Percentiles rank a stretch among this genome's conserved stretches.
Evolutionary conservation across 768 basidiomycete species (phyloP).

Genomic region (Lactarius pseudohatsudake): DNA sequence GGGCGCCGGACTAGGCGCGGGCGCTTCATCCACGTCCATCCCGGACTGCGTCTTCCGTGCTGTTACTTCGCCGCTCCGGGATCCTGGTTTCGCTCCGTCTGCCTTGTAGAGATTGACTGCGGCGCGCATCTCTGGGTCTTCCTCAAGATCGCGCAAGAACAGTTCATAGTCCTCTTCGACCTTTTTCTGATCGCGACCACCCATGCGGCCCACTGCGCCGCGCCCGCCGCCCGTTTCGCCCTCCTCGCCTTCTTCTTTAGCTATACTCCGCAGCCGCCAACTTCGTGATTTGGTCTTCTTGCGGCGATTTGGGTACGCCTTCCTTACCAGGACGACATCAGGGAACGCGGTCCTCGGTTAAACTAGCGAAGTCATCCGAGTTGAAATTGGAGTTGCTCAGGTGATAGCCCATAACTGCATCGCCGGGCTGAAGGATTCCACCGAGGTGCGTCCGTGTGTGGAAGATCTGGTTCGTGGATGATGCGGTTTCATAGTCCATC

Average conservation of each 20-base stretch:
- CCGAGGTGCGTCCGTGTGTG: slow-evolving; percentile 98
- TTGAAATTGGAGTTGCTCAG: slow-evolving; percentile 92
- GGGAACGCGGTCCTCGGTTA: slow-evolving; percentile 69
- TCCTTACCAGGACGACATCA: slow-evolving; percentile 93
- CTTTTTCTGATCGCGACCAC: slow-evolving; percentile 87
- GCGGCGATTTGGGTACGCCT: slow-evolving; percentile 89
- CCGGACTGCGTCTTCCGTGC: slow-evolving; percentile 47
- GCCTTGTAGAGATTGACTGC: slow-evolving; percentile 87
- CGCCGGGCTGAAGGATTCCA: slow-evolving; percentile 90
- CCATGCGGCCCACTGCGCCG: slow-evolving; percentile 88
- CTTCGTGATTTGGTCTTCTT: slow-evolving; percentile 84
- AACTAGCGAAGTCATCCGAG: slow-evolving; percentile 74
- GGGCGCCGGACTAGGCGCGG: slow-evolving; percentile 35
- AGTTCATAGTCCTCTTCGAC: slow-evolving; percentile 97
- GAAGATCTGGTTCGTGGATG: slow-evolving; percentile 72
- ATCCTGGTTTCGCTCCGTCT: slow-evolving; percentile 36
- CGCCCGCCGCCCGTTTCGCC: slow-evolving; percentile 74
- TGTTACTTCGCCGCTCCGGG: slow-evolving; percentile 40
- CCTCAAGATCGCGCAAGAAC: slow-evolving; percentile 92
- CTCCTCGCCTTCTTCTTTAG: slow-evolving; percentile 87
- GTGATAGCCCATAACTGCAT: slow-evolving; percentile 89
- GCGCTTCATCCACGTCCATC: slow-evolving; percentile 67
- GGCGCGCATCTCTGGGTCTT: slow-evolving; percentile 87
- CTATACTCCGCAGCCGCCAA: slow-evolving; percentile 91
- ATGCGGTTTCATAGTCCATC: slow-evolving; percentile 62